These are phyloP conservation scores for Emmonsiellopsis sp. DNA, from an alignment of 2,329 filamentous ascomycete species.

Conservation along the genomic window DNA sequence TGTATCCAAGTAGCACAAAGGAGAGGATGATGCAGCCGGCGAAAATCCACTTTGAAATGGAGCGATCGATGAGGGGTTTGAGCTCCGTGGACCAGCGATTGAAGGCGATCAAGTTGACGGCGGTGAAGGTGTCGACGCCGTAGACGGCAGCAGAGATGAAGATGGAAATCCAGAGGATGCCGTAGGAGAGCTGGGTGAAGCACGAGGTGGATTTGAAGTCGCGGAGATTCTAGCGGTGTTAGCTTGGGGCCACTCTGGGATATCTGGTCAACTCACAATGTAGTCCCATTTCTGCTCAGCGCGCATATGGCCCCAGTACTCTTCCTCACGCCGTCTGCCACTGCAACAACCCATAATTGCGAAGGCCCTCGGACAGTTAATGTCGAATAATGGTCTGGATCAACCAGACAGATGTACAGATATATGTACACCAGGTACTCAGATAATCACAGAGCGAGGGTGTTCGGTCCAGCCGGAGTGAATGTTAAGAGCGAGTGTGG, in stretches of 20 bases:
- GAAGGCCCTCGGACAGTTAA: not conserved
- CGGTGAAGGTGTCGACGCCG: conserved; percentile 83
- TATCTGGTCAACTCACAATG: conserved; percentile 53
- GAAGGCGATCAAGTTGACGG: conserved; percentile 81
- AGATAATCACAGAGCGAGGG: not conserved
- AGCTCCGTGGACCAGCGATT: conserved; percentile 82
- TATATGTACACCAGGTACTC: not conserved
- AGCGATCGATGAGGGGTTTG: conserved; percentile 64
- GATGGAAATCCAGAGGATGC: conserved; percentile 73
- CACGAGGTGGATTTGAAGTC: conserved; percentile 83
- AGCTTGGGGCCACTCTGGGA: not conserved
- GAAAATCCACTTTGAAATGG: conserved; percentile 90
- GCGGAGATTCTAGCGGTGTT: conserved; percentile 39
- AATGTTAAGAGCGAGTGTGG: not conserved
- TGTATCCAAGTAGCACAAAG: conserved; percentile 69
- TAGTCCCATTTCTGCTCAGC: conserved; percentile 93
- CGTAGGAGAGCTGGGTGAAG: conserved; percentile 69
- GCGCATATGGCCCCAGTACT: conserved; percentile 55
- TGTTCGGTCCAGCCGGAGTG: not conserved
- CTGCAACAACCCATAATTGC: conserved; percentile 58
- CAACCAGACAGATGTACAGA: not conserved
- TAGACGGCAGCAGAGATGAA: conserved; percentile 76
- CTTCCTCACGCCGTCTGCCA: conserved; percentile 39
- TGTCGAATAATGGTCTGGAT: not conserved
- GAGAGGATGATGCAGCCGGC: conserved; percentile 85